A percentile compares a stretch with the other conserved stretches of the same genome.
These are phyloP conservation scores for Globisporangium megalacanthum DNA, from an alignment of 352 stramenopile species.

Conservation along the genomic window DNA sequence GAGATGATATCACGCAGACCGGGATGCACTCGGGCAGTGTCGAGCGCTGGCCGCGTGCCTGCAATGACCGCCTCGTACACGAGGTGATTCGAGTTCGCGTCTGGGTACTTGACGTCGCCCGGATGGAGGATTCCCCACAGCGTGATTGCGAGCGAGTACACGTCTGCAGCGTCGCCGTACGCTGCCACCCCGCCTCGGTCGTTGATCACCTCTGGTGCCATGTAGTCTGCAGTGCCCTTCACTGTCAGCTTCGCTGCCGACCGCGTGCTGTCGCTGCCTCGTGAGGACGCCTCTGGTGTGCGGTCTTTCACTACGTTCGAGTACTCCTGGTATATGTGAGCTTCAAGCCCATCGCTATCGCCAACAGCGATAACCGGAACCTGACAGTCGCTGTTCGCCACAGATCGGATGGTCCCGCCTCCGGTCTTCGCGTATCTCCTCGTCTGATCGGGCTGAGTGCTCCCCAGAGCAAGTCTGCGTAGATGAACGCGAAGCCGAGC, in stretches of 20 bases:
- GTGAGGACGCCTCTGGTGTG: background rate
- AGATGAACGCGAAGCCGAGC: slow-evolving; percentile 16
- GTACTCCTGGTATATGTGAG: slow-evolving; percentile 11
- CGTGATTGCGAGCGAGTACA: slow-evolving; percentile 49
- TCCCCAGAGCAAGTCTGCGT: slow-evolving; percentile 21
- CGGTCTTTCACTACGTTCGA: slow-evolving; percentile 7
- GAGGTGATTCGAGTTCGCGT: slow-evolving; percentile 12
- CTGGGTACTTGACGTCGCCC: slow-evolving; percentile 20
- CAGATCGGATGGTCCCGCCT: background rate
- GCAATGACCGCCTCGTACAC: slow-evolving; percentile 28
- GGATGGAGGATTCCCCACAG: slow-evolving; percentile 49
- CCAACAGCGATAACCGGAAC: background rate
- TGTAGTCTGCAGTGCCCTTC: slow-evolving; percentile 36
- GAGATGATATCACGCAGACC: slow-evolving; percentile 22
- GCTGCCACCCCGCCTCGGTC: slow-evolving; percentile 14
- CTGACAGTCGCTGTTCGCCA: background rate
- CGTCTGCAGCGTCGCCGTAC: slow-evolving; percentile 40
- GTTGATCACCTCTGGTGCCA: slow-evolving; percentile 55
- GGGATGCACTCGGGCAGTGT: slow-evolving; percentile 13
- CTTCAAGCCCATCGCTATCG: slow-evolving; percentile 2
- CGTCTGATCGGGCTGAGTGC: slow-evolving; percentile 17
- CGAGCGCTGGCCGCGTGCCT: slow-evolving; percentile 21
- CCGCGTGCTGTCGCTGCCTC: background rate
- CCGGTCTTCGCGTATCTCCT: background rate
- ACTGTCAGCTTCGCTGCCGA: slow-evolving; percentile 12